phyloP scores from a whole-genome alignment of 495 filamentous ascomycete genomes.

The Penicillium paradoxum region DNA sequence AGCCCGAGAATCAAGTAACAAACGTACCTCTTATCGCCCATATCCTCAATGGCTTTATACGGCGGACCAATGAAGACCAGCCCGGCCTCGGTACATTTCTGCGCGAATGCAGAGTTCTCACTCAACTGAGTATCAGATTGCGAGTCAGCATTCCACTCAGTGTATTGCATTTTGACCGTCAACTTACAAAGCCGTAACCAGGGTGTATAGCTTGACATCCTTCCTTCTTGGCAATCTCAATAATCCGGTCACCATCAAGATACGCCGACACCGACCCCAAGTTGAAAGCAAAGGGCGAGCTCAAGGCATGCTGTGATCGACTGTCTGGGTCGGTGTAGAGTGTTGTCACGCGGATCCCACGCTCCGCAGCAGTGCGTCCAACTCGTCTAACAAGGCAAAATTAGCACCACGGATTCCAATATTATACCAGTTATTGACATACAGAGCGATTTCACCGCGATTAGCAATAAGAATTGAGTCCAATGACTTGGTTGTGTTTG shows the following conservation, averaged over 20 bases:
- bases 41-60: constrained; percentile 86
- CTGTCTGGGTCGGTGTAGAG: constrained; percentile 93
- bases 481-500: constrained; percentile 46
- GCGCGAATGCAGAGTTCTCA: constrained; percentile 89
- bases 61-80: constrained; percentile 94
- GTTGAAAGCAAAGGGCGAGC: constrained; percentile 75
- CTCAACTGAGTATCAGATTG: constrained; percentile 45
- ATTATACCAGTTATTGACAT: constrained; percentile 16
- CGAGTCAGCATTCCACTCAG: not conserved
- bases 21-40: constrained; percentile 86
- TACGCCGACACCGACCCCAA: constrained; percentile 79
- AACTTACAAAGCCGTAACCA: constrained; percentile 86
- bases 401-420: constrained; percentile 3
- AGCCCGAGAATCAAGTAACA: too few species aligned
- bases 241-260: constrained; percentile 88
- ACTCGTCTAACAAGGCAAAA: constrained; percentile 55
- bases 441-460: constrained; percentile 92
- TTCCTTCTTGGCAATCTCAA: constrained; percentile 74
- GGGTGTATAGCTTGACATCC: constrained; percentile 91
- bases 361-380: constrained; percentile 73
- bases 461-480: constrained; percentile 93
- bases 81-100: constrained; percentile 83
- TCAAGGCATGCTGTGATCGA: constrained; percentile 78
- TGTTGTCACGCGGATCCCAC: constrained; percentile 90
- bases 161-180: not conserved